Evolutionary conservation across 345 rosid genomes (phyloP).

Genomic region (Geranium rotundifolium): DNA sequence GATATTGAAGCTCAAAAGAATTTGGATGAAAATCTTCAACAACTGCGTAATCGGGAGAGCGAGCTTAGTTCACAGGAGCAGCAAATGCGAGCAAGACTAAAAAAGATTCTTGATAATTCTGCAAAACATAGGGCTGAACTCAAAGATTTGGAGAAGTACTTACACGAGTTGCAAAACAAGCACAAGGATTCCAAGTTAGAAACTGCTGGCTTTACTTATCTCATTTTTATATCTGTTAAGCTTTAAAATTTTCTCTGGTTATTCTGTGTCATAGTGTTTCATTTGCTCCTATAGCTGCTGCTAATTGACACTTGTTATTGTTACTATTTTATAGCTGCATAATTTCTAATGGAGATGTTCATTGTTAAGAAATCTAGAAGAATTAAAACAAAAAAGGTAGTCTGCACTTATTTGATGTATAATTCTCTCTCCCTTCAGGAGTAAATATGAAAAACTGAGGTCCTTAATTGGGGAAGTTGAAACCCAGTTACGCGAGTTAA

Average conservation of each 20-base stretch:
- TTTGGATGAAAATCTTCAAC: slow-evolving; percentile 91
- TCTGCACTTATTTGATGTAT: background rate
- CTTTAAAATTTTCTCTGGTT: background rate
- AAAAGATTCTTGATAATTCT: slow-evolving; percentile 51
- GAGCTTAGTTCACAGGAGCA: slow-evolving; percentile 72
- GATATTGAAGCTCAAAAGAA: slow-evolving; percentile 82
- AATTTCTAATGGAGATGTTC: background rate
- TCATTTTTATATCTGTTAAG: slow-evolving; percentile 11
- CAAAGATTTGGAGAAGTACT: slow-evolving; percentile 44
- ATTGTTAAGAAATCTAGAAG: background rate
- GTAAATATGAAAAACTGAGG: slow-evolving; percentile 62
- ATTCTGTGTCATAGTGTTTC: background rate
- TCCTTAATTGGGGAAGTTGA: slow-evolving; percentile 65
- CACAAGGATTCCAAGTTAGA: slow-evolving; percentile 69
- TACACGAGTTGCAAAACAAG: slow-evolving; percentile 62
- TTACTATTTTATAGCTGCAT: background rate
- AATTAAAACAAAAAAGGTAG: background rate
- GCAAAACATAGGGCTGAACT: slow-evolving; percentile 51
- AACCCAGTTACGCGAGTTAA: slow-evolving; percentile 74
- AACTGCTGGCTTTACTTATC: background rate
- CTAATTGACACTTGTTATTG: background rate
- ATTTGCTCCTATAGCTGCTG: background rate
- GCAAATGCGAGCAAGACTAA: slow-evolving; percentile 54
- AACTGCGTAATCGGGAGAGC: slow-evolving; percentile 58
- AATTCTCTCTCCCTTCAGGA: slow-evolving; percentile 25